Percentiles rank a stretch among this genome's conserved stretches.
phyloP scores from a whole-genome alignment of 176 grass and related monocot species.

The Carex kokanica region DNA sequence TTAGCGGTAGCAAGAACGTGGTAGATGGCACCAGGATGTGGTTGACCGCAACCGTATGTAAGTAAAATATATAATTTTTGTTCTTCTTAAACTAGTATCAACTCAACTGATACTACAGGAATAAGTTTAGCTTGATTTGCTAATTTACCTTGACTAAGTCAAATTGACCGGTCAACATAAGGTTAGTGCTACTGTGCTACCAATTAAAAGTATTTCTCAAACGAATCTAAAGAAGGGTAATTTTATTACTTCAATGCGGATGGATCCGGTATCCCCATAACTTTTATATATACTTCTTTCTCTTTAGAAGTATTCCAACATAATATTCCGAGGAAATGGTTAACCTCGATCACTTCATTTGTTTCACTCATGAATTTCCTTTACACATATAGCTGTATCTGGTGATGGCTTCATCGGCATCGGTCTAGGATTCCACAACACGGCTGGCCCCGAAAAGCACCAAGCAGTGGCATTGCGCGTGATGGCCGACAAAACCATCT shows the following conservation, averaged over 20 bases:
- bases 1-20: constrained; percentile 69
- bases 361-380: not conserved
- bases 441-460: constrained; percentile 57
- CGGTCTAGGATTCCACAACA: constrained; percentile 61
- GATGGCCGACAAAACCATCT: constrained; percentile 52
- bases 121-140: not conserved
- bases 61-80: not conserved
- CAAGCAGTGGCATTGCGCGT: constrained; percentile 82
- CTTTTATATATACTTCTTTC: too few relatives aligned
- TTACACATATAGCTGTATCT: constrained; percentile 39
- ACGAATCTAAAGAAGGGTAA: too few relatives aligned
- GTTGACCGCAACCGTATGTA: constrained; percentile 67
- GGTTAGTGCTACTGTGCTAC: too few relatives aligned
- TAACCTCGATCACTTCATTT: not conserved
- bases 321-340: not conserved
- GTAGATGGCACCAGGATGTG: constrained; percentile 62
- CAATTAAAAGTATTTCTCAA: too few relatives aligned
- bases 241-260: too few relatives aligned
- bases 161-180: too few relatives aligned
- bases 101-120: not conserved
- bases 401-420: constrained; percentile 68
- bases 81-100: not conserved
- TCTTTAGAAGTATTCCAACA: too few relatives aligned
- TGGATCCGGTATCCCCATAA: too few relatives aligned
- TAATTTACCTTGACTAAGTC: too few relatives aligned